These are phyloP conservation scores for Globisporangium nunn DNA, from an alignment of 352 stramenopile species.

Conservation along the genomic window DNA sequence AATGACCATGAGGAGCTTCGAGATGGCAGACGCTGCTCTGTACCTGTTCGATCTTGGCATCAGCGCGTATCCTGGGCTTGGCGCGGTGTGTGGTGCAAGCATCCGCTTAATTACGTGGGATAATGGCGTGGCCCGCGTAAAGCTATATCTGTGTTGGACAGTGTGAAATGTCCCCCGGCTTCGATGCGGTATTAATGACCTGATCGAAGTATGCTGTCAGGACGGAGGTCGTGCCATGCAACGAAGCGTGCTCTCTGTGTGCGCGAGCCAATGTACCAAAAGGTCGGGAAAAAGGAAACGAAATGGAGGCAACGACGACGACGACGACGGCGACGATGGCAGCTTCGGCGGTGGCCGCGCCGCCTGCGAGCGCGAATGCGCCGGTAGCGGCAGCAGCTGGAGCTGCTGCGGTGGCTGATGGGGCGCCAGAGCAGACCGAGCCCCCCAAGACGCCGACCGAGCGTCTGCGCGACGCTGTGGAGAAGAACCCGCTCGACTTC, in stretches of 20 bases:
- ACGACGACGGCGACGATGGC: conserved; percentile 2
- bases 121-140: too few relatives aligned
- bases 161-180: neutral
- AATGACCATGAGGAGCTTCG: too few relatives aligned
- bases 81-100: too few relatives aligned
- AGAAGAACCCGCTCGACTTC: conserved; percentile 72
- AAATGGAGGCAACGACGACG: conserved; percentile 10
- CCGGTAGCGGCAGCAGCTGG: neutral
- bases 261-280: neutral
- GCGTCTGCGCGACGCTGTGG: conserved; percentile 38
- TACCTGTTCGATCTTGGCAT: too few relatives aligned
- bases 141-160: neutral
- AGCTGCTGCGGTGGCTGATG: neutral
- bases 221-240: neutral
- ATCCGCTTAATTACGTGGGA: too few relatives aligned
- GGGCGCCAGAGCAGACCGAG: neutral
- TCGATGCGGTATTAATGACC: too few relatives aligned
- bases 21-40: neutral
- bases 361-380: neutral
- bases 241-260: neutral
- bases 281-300: neutral
- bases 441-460: conserved; percentile 35
- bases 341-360: neutral
- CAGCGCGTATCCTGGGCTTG: too few relatives aligned
- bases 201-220: neutral